Percentiles rank a stretch among this genome's conserved stretches.
Conservation (phyloP, 2,329 filamentous ascomycete genomes). For the Aspergillus ochraceoroseus region DNA sequence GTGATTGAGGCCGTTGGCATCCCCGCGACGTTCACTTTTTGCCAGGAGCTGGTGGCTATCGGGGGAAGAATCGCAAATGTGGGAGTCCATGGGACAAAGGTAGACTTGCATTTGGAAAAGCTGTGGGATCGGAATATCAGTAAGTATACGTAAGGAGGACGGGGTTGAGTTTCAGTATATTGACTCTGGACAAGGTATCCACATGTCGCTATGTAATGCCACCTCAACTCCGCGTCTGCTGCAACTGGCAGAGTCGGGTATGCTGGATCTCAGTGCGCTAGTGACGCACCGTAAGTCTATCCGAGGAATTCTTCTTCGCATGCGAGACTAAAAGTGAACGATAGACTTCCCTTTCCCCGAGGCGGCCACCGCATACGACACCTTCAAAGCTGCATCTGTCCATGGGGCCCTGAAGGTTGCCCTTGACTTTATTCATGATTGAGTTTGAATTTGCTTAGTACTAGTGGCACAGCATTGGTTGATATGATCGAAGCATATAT, state of each 20-base stretch:
- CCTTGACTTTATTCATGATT: no score
- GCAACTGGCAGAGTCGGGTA: conserved; percentile 16
- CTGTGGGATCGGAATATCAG: conserved; percentile 1
- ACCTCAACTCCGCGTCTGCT: conserved; percentile 19
- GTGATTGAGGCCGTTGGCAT: conserved; percentile 58
- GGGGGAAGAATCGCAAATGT: conserved; percentile 54
- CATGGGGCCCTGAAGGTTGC: conserved; percentile 22
- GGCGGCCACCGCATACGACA: conserved; percentile 17
- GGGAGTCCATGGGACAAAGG: conserved; percentile 49
- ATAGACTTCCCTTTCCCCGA: conserved; percentile 18
- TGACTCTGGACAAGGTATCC: conserved; percentile 20
- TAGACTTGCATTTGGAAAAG: not conserved
- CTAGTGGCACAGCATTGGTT: no score
- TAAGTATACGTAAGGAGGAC: not conserved
- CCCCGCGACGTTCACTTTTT: conserved; percentile 51
- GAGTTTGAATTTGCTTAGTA: no score
- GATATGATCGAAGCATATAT: no score
- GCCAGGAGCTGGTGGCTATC: conserved; percentile 51
- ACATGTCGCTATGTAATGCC: conserved; percentile 24
- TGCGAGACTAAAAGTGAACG: not conserved
- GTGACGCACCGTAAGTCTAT: conserved; percentile 23
- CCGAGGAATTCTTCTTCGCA: not conserved
- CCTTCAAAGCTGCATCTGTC: conserved; percentile 18
- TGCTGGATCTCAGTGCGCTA: conserved; percentile 17
- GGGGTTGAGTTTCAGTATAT: no score